A percentile compares a stretch with the other conserved stretches of the same genome.
phyloP scores from a whole-genome alignment of 2,329 filamentous ascomycete species.

The Aspergillus sp. region DNA sequence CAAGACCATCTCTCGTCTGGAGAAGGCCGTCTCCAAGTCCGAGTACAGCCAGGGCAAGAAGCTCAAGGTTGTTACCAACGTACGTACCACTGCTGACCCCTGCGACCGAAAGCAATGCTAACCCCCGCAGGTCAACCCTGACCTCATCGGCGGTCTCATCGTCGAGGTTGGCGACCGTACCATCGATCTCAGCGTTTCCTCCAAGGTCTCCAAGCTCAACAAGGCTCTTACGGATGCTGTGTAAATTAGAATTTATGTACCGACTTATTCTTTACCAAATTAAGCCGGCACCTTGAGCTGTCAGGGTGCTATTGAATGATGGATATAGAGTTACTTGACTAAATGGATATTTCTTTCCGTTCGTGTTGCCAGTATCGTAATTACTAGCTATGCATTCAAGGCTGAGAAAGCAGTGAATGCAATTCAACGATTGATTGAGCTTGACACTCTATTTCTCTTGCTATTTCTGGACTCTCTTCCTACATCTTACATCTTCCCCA shows the following conservation, averaged over 20 bases:
- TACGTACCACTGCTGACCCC: constrained; percentile 33
- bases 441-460: too few species aligned
- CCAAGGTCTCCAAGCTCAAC: constrained; percentile 97
- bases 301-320: too few species aligned
- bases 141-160: constrained; percentile 86
- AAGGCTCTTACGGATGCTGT: constrained; percentile 94
- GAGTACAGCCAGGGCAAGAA: constrained; percentile 88
- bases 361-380: too few species aligned
- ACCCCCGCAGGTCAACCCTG: constrained; percentile 70
- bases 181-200: constrained; percentile 92
- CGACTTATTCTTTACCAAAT: constrained; percentile 8
- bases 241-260: constrained; percentile 56
- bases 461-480: too few species aligned
- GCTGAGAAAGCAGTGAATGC: too few species aligned
- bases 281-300: too few species aligned
- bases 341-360: too few species aligned
- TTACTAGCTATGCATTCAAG: too few species aligned
- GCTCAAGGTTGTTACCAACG: constrained; percentile 92
- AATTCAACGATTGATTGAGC: too few species aligned
- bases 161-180: constrained; percentile 97
- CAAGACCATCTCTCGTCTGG: constrained; percentile 78
- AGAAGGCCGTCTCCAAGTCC: constrained; percentile 83
- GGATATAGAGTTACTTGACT: too few species aligned
- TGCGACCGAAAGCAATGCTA: not conserved
- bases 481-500: too few species aligned